phyloP scores from a whole-genome alignment of 768 basidiomycete species.

The Psilocybe cyanescens region DNA sequence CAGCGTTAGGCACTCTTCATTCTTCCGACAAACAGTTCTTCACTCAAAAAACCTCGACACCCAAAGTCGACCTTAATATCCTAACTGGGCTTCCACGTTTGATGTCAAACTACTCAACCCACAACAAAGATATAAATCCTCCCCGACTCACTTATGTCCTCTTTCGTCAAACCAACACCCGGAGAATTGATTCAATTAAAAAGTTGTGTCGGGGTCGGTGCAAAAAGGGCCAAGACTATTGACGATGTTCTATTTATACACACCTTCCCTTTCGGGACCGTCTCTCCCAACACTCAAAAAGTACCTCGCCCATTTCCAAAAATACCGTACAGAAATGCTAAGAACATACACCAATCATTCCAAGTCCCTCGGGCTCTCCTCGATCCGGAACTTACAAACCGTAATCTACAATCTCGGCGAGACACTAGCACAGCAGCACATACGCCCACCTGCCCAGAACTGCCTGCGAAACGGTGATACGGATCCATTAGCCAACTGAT shows the following conservation, averaged over 20 bases:
- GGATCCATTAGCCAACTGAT: neutral
- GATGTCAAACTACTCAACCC: neutral
- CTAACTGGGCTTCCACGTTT: neutral
- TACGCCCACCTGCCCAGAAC: neutral
- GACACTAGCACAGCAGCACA: neutral
- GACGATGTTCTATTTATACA: neutral
- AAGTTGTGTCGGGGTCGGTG: neutral
- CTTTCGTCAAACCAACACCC: neutral
- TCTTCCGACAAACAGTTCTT: neutral
- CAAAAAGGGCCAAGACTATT: neutral
- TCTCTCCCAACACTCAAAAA: conserved; percentile 7
- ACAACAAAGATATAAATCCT: neutral
- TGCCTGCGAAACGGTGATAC: neutral
- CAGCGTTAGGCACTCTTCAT: too few relatives aligned
- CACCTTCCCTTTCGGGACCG: neutral
- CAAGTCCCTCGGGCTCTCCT: conserved; percentile 3
- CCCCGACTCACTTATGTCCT: neutral
- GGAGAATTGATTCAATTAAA: conserved; percentile 2
- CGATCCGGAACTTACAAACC: conserved; percentile 10
- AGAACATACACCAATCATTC: conserved; percentile 1
- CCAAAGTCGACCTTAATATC: neutral
- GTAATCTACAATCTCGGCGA: neutral
- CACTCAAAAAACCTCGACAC: neutral
- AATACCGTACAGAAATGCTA: neutral
- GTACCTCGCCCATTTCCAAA: neutral